Evolutionary conservation across 148 eudicot species (phyloP).

Genomic region (Rhododendron griersonianum): DNA sequence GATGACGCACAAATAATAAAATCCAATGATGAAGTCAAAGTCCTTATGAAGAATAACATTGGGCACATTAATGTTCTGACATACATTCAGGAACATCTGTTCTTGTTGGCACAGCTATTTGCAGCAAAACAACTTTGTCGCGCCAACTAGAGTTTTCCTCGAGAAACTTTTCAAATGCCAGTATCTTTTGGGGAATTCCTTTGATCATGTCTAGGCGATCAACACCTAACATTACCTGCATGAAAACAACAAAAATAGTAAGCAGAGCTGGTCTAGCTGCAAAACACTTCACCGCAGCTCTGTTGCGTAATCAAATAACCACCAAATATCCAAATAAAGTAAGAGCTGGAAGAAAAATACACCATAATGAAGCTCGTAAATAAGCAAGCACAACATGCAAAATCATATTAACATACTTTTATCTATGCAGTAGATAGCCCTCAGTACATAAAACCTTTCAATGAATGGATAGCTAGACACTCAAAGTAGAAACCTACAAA

Average conservation of each 20-base stretch:
- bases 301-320: neutral
- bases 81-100: conserved; percentile 95
- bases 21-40: neutral
- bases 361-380: neutral
- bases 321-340: neutral
- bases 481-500: neutral
- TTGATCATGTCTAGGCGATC: conserved; percentile 98
- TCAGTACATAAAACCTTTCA: no score
- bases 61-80: conserved; percentile 7
- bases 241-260: neutral
- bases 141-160: conserved; percentile 78
- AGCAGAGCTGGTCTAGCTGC: neutral
- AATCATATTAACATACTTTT: neutral
- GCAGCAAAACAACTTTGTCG: conserved; percentile 84
- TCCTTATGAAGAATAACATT: neutral
- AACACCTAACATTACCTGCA: conserved; percentile 89
- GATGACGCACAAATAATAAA: neutral
- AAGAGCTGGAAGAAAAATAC: neutral
- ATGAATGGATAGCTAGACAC: neutral
- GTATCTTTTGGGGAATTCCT: conserved; percentile 92
- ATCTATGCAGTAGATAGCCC: neutral
- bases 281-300: neutral
- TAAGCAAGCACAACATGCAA: neutral
- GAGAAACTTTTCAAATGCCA: conserved; percentile 88
- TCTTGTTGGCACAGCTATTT: conserved; percentile 95